These are phyloP conservation scores for Diaporthe amygdali DNA, from an alignment of 2,329 filamentous ascomycete species.

Conservation along the genomic window DNA sequence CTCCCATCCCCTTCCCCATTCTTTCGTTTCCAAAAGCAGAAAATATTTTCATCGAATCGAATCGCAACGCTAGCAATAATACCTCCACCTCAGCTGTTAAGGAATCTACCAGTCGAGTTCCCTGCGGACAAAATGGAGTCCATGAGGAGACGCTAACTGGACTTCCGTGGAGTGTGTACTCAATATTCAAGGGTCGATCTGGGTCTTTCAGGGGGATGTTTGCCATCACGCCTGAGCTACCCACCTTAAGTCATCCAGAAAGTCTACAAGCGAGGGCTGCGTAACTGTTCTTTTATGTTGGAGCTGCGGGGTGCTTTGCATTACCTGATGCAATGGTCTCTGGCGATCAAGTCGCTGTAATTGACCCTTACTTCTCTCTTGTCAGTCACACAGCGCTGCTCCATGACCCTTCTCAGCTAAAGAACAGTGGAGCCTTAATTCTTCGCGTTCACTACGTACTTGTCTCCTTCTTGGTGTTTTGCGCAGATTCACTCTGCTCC, in stretches of 20 bases:
- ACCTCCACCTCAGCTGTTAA: background rate
- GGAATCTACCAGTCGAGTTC: too few relatives aligned
- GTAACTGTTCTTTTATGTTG: background rate
- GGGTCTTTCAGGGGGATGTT: background rate
- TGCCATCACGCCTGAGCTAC: background rate
- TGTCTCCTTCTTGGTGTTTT: background rate
- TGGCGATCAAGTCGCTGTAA: background rate
- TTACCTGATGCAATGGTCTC: background rate
- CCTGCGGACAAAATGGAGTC: too few relatives aligned
- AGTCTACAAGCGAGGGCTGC: background rate
- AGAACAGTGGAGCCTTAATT: background rate
- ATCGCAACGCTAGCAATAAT: background rate
- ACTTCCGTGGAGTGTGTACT: too few relatives aligned
- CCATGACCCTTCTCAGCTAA: background rate
- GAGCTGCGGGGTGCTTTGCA: conserved; percentile 5
- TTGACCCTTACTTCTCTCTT: background rate
- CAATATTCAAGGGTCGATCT: too few relatives aligned
- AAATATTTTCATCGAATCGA: background rate
- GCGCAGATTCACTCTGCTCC: background rate
- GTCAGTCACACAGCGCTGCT: background rate
- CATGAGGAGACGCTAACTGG: background rate
- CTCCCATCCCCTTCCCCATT: background rate
- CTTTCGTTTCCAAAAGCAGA: background rate
- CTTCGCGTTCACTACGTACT: background rate
- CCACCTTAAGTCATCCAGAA: background rate